Percentiles rank a stretch among this genome's conserved stretches.
These are phyloP conservation scores for Dillenia suffruticosa DNA, from an alignment of 164 flowering plant genomes.

Conservation along the genomic window DNA sequence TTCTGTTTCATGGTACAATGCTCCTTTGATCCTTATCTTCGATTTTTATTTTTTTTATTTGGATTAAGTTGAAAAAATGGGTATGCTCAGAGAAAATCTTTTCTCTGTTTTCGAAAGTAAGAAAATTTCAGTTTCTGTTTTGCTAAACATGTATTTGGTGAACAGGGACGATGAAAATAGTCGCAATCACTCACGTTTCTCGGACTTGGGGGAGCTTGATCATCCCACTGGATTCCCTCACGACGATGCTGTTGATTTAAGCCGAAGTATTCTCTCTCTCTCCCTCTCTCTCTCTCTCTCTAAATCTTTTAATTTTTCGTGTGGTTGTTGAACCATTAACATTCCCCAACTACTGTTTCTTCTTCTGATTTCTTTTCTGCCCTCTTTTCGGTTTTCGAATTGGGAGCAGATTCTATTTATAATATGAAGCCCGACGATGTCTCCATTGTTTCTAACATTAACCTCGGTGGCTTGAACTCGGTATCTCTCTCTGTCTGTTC, in stretches of 20 bases:
- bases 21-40: neutral
- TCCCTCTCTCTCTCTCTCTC: slow-evolving; percentile 5
- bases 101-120: neutral
- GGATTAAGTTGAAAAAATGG: neutral
- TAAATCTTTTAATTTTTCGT: too few relatives aligned
- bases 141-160: neutral
- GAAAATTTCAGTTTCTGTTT: neutral
- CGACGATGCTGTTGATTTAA: slow-evolving; percentile 58
- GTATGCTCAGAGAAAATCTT: neutral
- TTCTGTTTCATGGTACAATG: neutral
- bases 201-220: slow-evolving; percentile 58
- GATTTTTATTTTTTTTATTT: neutral
- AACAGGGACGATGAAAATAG: slow-evolving; percentile 37
- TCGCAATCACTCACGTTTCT: slow-evolving; percentile 31
- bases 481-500: slow-evolving; percentile 17
- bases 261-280: slow-evolving; percentile 32
- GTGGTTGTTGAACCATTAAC: neutral
- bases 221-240: slow-evolving; percentile 47
- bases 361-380: slow-evolving; percentile 2
- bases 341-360: slow-evolving; percentile 8
- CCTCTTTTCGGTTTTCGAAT: too few relatives aligned
- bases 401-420: slow-evolving; percentile 27
- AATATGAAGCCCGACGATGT: slow-evolving; percentile 29
- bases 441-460: slow-evolving; percentile 25
- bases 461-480: slow-evolving; percentile 40